Conservation (phyloP, 495 filamentous ascomycete genomes). For the Lindgomyces ingoldianus region DNA sequence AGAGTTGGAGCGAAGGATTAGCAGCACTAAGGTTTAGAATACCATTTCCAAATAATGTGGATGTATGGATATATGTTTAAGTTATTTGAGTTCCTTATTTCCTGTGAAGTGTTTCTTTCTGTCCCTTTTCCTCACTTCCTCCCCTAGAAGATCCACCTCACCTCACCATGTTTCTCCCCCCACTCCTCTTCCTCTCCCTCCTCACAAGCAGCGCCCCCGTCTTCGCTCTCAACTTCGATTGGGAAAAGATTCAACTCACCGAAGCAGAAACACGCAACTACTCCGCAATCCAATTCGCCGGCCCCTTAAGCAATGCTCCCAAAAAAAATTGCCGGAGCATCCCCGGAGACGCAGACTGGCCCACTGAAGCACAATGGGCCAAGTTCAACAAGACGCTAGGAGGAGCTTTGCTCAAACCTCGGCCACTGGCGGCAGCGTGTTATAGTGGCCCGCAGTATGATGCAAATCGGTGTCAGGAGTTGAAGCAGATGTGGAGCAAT, state of each 20-base stretch:
- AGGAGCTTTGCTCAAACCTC: constrained; percentile 23
- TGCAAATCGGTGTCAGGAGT: constrained; percentile 8
- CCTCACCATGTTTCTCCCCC: constrained; percentile 7
- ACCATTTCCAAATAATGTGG: too few relatives aligned
- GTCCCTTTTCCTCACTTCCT: not conserved
- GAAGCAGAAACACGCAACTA: constrained; percentile 25
- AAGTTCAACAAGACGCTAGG: constrained; percentile 34
- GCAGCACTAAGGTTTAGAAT: too few relatives aligned
- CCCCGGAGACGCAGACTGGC: constrained; percentile 31
- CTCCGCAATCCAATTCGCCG: constrained; percentile 23
- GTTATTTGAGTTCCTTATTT: too few relatives aligned
- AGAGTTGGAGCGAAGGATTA: too few relatives aligned
- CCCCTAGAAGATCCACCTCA: not conserved
- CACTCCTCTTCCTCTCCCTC: not conserved
- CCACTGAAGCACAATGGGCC: constrained; percentile 24
- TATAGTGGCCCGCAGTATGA: constrained; percentile 23
- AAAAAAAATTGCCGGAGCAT: constrained; percentile 15
- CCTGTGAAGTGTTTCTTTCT: not conserved
- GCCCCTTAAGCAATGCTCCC: not conserved
- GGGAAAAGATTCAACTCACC: constrained; percentile 23
- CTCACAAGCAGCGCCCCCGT: not conserved
- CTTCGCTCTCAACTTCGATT: constrained; percentile 26
- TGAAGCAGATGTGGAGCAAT: constrained; percentile 21
- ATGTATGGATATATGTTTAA: too few relatives aligned
- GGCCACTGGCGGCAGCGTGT: constrained; percentile 21